Conservation (phyloP, 768 basidiomycete species). For the Roridomyces roridus region DNA sequence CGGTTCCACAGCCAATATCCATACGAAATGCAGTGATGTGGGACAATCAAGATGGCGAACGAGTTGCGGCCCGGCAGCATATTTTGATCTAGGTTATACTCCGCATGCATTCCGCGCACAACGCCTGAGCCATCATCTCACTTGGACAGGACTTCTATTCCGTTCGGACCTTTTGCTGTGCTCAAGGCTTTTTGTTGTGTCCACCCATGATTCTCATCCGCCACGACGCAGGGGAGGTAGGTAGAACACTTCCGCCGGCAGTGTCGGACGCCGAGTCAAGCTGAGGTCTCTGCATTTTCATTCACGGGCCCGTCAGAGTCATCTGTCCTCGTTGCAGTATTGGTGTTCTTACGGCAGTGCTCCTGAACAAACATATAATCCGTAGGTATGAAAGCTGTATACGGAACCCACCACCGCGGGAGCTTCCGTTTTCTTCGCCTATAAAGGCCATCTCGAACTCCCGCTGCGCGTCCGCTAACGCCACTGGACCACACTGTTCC, state of each 20-base stretch:
- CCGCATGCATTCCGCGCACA: slow-evolving; percentile 9
- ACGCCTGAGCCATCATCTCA: slow-evolving; percentile 5
- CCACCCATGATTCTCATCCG: no score
- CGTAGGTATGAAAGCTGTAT: slow-evolving; percentile 16
- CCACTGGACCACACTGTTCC: background rate
- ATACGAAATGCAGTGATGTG: slow-evolving; percentile 1
- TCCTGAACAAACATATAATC: background rate
- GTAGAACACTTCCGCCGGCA: background rate
- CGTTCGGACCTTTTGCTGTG: no score
- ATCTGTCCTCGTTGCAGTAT: slow-evolving; percentile 8
- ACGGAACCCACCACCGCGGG: background rate
- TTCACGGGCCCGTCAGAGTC: slow-evolving; percentile 9
- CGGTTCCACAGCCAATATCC: background rate
- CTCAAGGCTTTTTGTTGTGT: no score
- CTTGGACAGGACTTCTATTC: background rate
- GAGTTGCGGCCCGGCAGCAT: background rate
- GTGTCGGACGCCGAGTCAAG: slow-evolving; percentile 4
- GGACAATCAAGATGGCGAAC: slow-evolving; percentile 1
- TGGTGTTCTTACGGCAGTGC: slow-evolving; percentile 15
- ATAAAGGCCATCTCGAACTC: no score
- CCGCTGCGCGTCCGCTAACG: no score
- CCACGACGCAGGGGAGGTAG: background rate
- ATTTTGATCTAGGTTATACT: slow-evolving; percentile 3
- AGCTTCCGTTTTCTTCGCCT: background rate
- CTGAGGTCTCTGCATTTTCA: slow-evolving; percentile 1